phyloP scores from a whole-genome alignment of 345 rosid genomes.

The Acer campestre region DNA sequence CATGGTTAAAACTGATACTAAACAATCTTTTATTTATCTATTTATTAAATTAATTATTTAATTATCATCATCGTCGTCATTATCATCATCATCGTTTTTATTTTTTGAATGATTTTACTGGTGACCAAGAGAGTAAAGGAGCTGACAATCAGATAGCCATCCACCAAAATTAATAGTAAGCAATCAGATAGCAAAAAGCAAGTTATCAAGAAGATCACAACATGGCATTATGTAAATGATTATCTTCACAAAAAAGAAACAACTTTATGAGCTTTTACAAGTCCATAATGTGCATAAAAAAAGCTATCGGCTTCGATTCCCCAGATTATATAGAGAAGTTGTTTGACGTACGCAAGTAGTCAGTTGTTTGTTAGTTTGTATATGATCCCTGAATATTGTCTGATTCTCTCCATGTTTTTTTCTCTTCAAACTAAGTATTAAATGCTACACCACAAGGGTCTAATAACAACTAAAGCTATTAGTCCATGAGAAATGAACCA shows the following conservation, averaged over 20 bases:
- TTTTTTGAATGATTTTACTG: neutral
- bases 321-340: neutral
- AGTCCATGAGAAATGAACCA: neutral
- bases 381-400: neutral
- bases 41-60: no score
- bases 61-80: neutral
- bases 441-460: neutral
- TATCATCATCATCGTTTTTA: neutral
- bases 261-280: neutral
- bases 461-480: neutral
- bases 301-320: neutral
- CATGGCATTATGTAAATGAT: neutral
- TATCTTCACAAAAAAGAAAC: neutral
- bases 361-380: neutral
- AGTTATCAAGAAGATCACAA: neutral
- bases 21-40: neutral
- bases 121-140: neutral
- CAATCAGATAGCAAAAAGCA: no score
- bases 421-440: neutral
- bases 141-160: no score
- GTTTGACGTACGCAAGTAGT: neutral
- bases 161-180: no score
- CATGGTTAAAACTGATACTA: neutral
- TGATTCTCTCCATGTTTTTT: no score
- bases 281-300: no score